These are phyloP conservation scores for Calvatia gigantea DNA, from an alignment of 768 basidiomycete genomes.

Conservation along the genomic window DNA sequence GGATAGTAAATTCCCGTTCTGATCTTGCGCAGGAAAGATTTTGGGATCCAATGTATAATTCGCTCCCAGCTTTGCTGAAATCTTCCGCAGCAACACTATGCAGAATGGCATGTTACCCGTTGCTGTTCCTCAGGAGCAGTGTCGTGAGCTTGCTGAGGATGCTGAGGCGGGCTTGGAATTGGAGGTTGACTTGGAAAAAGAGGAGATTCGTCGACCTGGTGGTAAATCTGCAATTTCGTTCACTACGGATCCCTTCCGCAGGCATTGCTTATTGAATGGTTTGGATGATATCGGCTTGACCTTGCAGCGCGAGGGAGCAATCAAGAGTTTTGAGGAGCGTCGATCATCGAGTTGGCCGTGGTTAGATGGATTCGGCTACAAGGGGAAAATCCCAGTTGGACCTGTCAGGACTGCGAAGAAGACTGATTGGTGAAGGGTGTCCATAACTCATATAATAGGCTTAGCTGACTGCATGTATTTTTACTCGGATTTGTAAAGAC, in stretches of 20 bases:
- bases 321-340: slow-evolving; percentile 75
- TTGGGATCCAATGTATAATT: slow-evolving; percentile 87
- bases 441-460: neutral
- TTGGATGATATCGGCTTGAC: slow-evolving; percentile 97
- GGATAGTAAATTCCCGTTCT: slow-evolving; percentile 3
- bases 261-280: slow-evolving; percentile 93
- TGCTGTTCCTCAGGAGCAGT: slow-evolving; percentile 63
- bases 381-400: slow-evolving; percentile 67
- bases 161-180: slow-evolving; percentile 73
- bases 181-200: slow-evolving; percentile 81
- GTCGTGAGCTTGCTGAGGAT: slow-evolving; percentile 70
- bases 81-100: slow-evolving; percentile 87
- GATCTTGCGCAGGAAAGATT: slow-evolving; percentile 59
- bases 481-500: neutral
- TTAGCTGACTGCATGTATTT: neutral
- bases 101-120: slow-evolving; percentile 93
- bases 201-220: slow-evolving; percentile 71
- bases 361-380: slow-evolving; percentile 94
- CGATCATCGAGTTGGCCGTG: slow-evolving; percentile 86
- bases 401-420: slow-evolving; percentile 39
- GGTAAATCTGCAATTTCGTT: slow-evolving; percentile 76
- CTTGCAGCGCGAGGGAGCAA: slow-evolving; percentile 71
- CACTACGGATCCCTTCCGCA: slow-evolving; percentile 83
- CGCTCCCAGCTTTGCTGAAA: slow-evolving; percentile 88
- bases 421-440: slow-evolving; percentile 66